These are phyloP conservation scores for Wallacemonas sp. DNA, from an alignment of 208 protist genomes.

Conservation along the genomic window DNA sequence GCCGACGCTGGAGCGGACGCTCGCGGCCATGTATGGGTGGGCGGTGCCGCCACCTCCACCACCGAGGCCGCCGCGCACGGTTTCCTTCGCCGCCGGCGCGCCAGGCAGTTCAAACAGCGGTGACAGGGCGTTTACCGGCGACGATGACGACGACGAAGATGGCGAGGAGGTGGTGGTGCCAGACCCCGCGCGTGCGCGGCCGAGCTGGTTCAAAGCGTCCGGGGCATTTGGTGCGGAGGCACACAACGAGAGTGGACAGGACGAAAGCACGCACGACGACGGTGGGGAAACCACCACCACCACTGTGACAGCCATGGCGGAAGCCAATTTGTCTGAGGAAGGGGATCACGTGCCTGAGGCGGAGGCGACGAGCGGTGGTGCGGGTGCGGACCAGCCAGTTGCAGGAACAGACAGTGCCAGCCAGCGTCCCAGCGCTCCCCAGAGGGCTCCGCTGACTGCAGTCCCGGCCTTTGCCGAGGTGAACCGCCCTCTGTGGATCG, in stretches of 20 bases:
- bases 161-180: constrained; percentile 15
- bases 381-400: not conserved
- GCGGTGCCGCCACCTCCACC: constrained; percentile 35
- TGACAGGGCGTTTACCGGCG: not conserved
- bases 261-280: not conserved
- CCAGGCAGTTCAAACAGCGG: not conserved
- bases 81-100: constrained; percentile 11
- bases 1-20: constrained; percentile 41
- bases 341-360: not conserved
- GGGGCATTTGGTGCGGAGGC: constrained; percentile 8
- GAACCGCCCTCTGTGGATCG: constrained; percentile 36
- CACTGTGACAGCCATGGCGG: not conserved
- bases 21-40: constrained; percentile 76
- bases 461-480: constrained; percentile 22
- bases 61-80: constrained; percentile 9
- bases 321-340: not conserved
- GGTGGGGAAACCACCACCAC: constrained; percentile 2
- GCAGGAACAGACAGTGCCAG: not conserved
- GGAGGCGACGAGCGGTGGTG: not conserved
- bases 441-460: not conserved
- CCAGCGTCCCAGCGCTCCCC: not conserved
- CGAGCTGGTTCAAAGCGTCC: constrained; percentile 4
- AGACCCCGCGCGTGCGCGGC: constrained; percentile 14
- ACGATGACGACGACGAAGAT: constrained; percentile 5
- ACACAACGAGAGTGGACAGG: not conserved